These are phyloP conservation scores for Chloranthus sessilifolius DNA, from an alignment of 164 flowering plant genomes.

Conservation along the genomic window DNA sequence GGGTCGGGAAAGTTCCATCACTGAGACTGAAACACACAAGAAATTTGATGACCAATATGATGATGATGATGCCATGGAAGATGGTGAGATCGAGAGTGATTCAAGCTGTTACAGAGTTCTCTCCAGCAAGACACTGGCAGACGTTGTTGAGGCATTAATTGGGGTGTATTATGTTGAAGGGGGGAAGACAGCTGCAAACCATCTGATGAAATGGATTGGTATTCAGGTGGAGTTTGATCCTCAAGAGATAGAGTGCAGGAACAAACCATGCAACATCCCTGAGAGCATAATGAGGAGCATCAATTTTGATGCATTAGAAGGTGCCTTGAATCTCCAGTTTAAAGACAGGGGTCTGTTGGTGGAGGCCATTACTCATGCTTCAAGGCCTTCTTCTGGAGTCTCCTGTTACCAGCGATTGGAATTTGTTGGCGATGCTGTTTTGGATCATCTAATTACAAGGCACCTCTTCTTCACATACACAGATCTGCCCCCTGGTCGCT, in stretches of 20 bases:
- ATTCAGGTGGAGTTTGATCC: constrained; percentile 76
- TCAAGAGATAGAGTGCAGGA: constrained; percentile 33
- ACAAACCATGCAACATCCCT: constrained; percentile 42
- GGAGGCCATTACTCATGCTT: constrained; percentile 98
- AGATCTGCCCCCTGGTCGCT: constrained; percentile 93
- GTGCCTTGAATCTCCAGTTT: constrained; percentile 60
- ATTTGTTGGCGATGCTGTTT: constrained; percentile 98
- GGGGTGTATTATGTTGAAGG: constrained; percentile 98
- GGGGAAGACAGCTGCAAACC: constrained; percentile 83
- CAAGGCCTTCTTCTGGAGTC: constrained; percentile 94
- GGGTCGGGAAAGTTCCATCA: constrained; percentile 33
- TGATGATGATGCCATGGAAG: constrained; percentile 78
- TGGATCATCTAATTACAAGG: constrained; percentile 94
- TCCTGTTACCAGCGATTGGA: constrained; percentile 95
- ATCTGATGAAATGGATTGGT: constrained; percentile 95
- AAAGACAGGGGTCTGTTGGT: constrained; percentile 58
- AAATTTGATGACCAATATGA: constrained; percentile 22
- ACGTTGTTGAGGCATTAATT: constrained; percentile 96
- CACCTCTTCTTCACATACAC: constrained; percentile 90
- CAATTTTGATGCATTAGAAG: constrained; percentile 70
- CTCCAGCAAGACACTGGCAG: constrained; percentile 96
- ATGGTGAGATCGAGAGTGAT: constrained; percentile 94
- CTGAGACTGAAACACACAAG: constrained; percentile 19
- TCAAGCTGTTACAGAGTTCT: constrained; percentile 92
- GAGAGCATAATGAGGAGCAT: constrained; percentile 73